phyloP scores from a whole-genome alignment of 441 rosid species.

The Viola pubescens region DNA sequence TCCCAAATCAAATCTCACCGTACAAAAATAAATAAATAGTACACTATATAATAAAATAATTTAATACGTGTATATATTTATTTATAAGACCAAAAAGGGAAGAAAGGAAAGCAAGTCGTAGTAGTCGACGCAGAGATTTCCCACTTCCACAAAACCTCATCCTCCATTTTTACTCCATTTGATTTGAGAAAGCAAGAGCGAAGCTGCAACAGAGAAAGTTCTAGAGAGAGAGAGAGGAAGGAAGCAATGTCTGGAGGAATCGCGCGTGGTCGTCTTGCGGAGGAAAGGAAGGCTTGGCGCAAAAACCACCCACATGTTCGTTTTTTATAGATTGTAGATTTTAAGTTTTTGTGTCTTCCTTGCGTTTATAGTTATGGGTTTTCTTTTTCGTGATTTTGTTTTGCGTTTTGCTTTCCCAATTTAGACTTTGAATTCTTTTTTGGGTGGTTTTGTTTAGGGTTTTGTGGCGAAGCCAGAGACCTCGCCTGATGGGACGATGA shows the following conservation, averaged over 20 bases:
- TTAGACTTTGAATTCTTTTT: not conserved
- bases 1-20: no score
- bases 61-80: no score
- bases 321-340: slow-evolving; percentile 2
- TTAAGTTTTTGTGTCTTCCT: not conserved
- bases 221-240: not conserved
- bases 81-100: no score
- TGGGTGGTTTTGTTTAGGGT: slow-evolving; percentile 39
- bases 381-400: not conserved
- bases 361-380: not conserved
- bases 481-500: slow-evolving; percentile 60
- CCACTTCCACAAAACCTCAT: no score
- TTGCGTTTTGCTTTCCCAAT: not conserved
- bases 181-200: no score
- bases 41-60: no score
- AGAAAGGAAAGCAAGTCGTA: no score
- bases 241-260: slow-evolving; percentile 71
- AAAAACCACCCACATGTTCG: slow-evolving; percentile 93
- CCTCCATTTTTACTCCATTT: no score
- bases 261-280: slow-evolving; percentile 91
- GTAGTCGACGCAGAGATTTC: no score
- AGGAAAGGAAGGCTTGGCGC: slow-evolving; percentile 94
- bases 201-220: no score
- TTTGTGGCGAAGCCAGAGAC: slow-evolving; percentile 96
- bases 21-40: no score